Evolutionary conservation across 768 basidiomycete species (phyloP), one percentile per base, ranked within the genome.

Genomic region (Kwoniella botswanensis): DNA sequence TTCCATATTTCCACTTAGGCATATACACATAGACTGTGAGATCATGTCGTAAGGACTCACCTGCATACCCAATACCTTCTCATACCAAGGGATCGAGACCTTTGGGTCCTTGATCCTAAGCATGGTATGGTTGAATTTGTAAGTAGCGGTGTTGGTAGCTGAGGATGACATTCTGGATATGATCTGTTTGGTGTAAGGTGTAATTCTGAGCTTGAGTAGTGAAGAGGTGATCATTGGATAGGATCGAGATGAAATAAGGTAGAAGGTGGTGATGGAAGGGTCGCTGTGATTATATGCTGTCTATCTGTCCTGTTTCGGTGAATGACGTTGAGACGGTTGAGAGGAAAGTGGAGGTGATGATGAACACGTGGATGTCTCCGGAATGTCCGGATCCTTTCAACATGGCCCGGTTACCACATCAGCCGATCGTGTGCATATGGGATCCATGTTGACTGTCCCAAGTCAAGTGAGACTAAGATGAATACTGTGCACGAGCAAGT

Each of bases 51-150:
- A 35, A 35, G 3, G 18, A 65, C 91, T 84, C 72, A 93, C 87
- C 56, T 92, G 89, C 92, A 94, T 93, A 69, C 93, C 92, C 26
- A 86, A 76, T 59, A 83, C 78, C 24, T 92, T 88, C 67, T 87
- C 86, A 85, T 96, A 96, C 84, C 94, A 98, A 22, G 87, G 85
- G 71, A 96, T 81, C 18, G 93, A 94, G 56, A 84, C 86, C 74
- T 93, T 89, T 9, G 93, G 91, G 81, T 96, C 93, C 86, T 90
- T 94, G 82, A 96, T 87, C 76, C 94, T 66, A 58, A 83, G 71
- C 82, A 83, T 83, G 60, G 82, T 83, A 60, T 83, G 82, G 73
- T 83, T 82, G 75, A 82, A 80, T 70, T 70, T 75, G 67, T 79
- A 79, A 12, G 76, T 77, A 10, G 66, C 67, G 18, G 67, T 55